phyloP scores from a whole-genome alignment of 1,284 basidiomycete species.

The Tremellales sp. region DNA sequence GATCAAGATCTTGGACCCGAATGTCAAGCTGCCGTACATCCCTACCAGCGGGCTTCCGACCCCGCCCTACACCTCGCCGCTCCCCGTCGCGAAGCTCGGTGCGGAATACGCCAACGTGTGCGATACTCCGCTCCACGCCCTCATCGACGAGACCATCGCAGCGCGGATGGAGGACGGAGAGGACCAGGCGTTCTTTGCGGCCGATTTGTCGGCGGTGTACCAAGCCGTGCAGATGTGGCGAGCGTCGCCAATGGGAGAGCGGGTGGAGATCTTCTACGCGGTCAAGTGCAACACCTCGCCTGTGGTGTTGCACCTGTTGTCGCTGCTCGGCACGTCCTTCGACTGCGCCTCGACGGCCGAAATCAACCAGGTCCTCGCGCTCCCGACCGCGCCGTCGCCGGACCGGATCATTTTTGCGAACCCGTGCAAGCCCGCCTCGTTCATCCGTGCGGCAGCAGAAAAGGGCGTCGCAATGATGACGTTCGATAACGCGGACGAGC shows the following conservation, averaged over 20 bases:
- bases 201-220: conserved; percentile 85
- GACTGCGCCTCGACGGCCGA: conserved; percentile 98
- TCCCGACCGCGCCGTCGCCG: conserved; percentile 56
- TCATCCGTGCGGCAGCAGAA: conserved; percentile 78
- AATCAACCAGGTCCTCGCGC: conserved; percentile 73
- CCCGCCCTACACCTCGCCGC: conserved; percentile 21
- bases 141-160: conserved; percentile 33
- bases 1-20: conserved; percentile 35
- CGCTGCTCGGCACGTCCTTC: conserved; percentile 85
- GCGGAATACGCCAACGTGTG: too few species aligned
- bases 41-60: conserved; percentile 23
- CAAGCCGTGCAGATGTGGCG: conserved; percentile 83
- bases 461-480: conserved; percentile 88
- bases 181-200: conserved; percentile 79
- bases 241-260: conserved; percentile 61
- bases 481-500: conserved; percentile 96
- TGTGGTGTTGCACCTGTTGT: conserved; percentile 83
- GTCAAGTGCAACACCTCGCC: conserved; percentile 99
- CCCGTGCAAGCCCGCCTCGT: conserved; percentile 95
- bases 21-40: conserved; percentile 24
- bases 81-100: conserved; percentile 20
- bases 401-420: conserved; percentile 93
- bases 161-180: conserved; percentile 14
- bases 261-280: conserved; percentile 90
- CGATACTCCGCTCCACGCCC: conserved; percentile 34